A percentile compares a stretch with the other conserved stretches of the same genome.
phyloP scores from a whole-genome alignment of 306 rosid genomes.

The Mimosa bimucronata region DNA sequence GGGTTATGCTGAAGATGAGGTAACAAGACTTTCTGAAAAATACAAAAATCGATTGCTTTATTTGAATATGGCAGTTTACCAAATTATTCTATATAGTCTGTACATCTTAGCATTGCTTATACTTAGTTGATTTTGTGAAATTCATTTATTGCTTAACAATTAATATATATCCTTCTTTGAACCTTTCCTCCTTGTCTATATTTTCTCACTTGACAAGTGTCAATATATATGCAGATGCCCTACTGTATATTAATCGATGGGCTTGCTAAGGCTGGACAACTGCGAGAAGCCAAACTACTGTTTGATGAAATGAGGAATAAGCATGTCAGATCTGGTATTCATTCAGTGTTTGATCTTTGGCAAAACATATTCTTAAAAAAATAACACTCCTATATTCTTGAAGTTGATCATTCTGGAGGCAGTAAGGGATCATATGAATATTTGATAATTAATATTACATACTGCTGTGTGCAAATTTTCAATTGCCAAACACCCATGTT shows the following conservation, averaged over 20 bases:
- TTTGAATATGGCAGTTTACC: constrained; percentile 22
- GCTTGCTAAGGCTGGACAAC: constrained; percentile 72
- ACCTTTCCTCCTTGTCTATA: background rate
- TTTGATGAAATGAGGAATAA: constrained; percentile 72
- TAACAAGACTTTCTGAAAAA: constrained; percentile 34
- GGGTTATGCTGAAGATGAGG: constrained; percentile 94
- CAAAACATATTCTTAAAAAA: constrained; percentile 12
- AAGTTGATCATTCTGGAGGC: constrained; percentile 19
- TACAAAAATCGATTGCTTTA: constrained; percentile 18
- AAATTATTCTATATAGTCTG: constrained; percentile 10
- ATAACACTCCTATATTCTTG: background rate
- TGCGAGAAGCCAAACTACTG: constrained; percentile 72
- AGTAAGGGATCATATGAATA: constrained; percentile 14
- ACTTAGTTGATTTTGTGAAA: constrained; percentile 21
- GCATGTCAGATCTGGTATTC: constrained; percentile 63
- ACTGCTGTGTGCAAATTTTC: background rate
- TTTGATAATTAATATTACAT: constrained; percentile 14
- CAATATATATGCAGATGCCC: constrained; percentile 68
- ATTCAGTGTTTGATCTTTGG: constrained; percentile 36
- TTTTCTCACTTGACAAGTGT: constrained; percentile 21
- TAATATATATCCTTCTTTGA: constrained; percentile 16
- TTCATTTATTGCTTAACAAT: background rate
- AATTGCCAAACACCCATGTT: background rate
- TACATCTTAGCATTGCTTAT: background rate
- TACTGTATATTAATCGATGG: constrained; percentile 86